Evolutionary conservation across 495 filamentous ascomycete species (phyloP), one percentile per base, ranked within the genome.

Genomic region (Aspergillus affinis): DNA sequence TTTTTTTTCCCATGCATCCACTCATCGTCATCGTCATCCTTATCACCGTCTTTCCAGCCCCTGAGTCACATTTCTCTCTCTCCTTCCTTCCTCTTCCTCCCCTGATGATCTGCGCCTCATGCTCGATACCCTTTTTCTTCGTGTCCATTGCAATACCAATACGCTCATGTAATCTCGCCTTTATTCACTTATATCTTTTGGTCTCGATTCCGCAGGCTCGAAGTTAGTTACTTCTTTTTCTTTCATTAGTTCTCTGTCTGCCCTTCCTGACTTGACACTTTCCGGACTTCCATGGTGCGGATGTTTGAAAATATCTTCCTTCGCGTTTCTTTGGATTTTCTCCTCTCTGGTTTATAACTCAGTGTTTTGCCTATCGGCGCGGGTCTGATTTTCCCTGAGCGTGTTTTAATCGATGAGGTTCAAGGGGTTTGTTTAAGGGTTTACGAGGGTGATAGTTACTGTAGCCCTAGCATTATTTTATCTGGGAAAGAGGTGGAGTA

Each of bases 161-260:
- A 41, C 60, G n/a, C 12, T 21, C 27, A 44, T 50, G 4, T 57
- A n/a, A 49, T 48, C 27, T 60, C 41, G 15, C 36, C 51, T 58
- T 51, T 29, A 2, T 26, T 26, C 23, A 4, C 23, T 19, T 23
- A 51, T 56, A 18, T 48, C 44, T 12, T 19, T 41, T 41, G 36
- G 36, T 41, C 54, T 59, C 61, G 50, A 65, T 68, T 46, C 68
- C 65, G 68, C 68, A 70, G 68, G 68, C 61, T 62, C 68, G 65
- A 70, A 70, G 65, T 41, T 70, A 70, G 56, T 68, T 58, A 20
- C 45, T 57, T 23, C 23, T 17, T 51, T 18, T 8, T 23, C n/a
- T 18, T 32, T 50, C 3, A 15, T 23, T 41, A 36, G 20, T 27
- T 10, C 21, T 9, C 18, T 51, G 36, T 12, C 3, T 32, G n/a